These are phyloP conservation scores for Cyphellophora europaea DNA, from an alignment of 2,329 filamentous ascomycete genomes.

Conservation along the genomic window DNA sequence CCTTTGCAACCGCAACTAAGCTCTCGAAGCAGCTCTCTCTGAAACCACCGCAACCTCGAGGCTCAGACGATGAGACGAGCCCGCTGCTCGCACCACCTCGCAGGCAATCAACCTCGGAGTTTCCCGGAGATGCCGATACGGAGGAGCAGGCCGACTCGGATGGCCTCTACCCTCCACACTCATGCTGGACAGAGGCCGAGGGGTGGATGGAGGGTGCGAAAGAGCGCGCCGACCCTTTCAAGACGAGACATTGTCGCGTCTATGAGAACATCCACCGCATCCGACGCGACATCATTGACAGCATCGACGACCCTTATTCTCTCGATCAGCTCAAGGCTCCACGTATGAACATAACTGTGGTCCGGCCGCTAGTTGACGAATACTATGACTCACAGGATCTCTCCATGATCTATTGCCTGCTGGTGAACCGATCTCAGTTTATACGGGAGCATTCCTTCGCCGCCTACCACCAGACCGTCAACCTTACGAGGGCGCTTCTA, in stretches of 20 bases:
- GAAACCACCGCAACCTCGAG: no score
- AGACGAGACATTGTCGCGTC: conserved; percentile 13
- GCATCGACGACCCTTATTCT: conserved; percentile 52
- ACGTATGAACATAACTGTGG: conserved; percentile 70
- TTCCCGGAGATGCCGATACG: conserved; percentile 1
- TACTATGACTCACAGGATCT: conserved; percentile 72
- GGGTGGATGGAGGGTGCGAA: background rate
- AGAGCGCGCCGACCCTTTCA: conserved; percentile 12
- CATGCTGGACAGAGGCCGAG: conserved; percentile 15
- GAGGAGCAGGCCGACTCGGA: conserved; percentile 17
- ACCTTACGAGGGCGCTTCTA: conserved; percentile 65
- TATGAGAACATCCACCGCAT: conserved; percentile 20
- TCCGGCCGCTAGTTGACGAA: conserved; percentile 74
- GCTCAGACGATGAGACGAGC: no score
- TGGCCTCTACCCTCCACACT: conserved; percentile 19
- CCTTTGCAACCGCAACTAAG: no score
- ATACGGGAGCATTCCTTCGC: conserved; percentile 67
- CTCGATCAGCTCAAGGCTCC: conserved; percentile 71
- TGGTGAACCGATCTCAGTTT: conserved; percentile 75
- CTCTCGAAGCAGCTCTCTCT: no score
- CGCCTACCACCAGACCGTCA: conserved; percentile 71
- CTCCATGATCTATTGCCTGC: conserved; percentile 75
- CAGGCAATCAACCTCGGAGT: no score
- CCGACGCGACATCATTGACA: conserved; percentile 21
- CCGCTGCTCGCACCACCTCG: no score